These are phyloP conservation scores for button mushroom (Agaricus bisporus) DNA, from an alignment of 768 basidiomycete species.

Conservation along the genomic window DNA sequence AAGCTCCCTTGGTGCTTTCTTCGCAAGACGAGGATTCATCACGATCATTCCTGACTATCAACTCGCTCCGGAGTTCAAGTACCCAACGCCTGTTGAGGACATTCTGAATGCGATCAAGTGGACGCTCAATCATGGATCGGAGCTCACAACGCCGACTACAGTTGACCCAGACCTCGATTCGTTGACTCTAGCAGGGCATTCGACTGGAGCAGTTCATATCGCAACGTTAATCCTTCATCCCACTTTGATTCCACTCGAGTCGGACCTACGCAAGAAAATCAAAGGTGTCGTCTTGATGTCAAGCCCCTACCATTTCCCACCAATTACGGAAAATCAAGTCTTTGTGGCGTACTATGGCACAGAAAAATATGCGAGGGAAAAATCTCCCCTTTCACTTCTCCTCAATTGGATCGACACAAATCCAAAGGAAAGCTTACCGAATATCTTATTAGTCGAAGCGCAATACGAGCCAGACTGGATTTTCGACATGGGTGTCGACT, in stretches of 20 bases:
- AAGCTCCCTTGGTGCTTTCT: slow-evolving; percentile 55
- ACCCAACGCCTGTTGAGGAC: slow-evolving; percentile 50
- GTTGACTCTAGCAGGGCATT: slow-evolving; percentile 53
- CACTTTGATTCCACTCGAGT: slow-evolving; percentile 24
- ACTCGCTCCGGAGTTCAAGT: slow-evolving; percentile 50
- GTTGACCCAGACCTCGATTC: slow-evolving; percentile 32
- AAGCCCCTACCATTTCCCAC: slow-evolving; percentile 35
- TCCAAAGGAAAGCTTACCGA: slow-evolving; percentile 36
- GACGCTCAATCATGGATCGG: slow-evolving; percentile 32
- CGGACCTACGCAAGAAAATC: slow-evolving; percentile 27
- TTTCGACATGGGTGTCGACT: slow-evolving; percentile 25
- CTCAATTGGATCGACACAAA: slow-evolving; percentile 18
- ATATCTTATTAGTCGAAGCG: slow-evolving; percentile 39
- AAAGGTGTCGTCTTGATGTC: slow-evolving; percentile 41
- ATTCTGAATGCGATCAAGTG: slow-evolving; percentile 55
- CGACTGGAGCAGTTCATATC: slow-evolving; percentile 51
- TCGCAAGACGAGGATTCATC: slow-evolving; percentile 51
- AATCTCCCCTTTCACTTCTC: background rate
- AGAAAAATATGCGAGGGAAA: background rate
- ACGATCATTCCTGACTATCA: slow-evolving; percentile 69
- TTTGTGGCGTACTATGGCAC: slow-evolving; percentile 26
- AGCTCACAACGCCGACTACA: slow-evolving; percentile 22
- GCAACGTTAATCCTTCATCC: slow-evolving; percentile 37
- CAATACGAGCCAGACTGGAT: slow-evolving; percentile 51
- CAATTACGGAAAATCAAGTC: slow-evolving; percentile 21